These are phyloP conservation scores for Astrephomene gubernaculifera DNA, from an alignment of 139 green algal species.

Conservation along the genomic window DNA sequence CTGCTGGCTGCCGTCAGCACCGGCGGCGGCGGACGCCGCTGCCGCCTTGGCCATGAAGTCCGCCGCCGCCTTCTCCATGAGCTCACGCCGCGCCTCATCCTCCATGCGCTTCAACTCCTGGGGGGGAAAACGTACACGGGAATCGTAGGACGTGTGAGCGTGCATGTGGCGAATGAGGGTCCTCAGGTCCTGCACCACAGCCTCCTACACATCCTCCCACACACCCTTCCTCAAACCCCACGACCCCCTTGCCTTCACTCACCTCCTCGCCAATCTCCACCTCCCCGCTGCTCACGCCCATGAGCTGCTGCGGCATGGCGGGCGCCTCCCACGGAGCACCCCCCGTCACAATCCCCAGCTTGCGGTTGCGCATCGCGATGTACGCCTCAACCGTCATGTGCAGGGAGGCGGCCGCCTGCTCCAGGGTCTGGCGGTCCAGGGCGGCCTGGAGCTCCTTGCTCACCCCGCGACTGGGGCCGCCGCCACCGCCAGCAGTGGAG, in stretches of 20 bases:
- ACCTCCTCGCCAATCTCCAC: neutral
- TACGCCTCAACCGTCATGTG: constrained; percentile 35
- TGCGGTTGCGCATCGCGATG: constrained; percentile 29
- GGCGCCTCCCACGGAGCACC: neutral
- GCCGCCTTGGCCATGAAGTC: neutral
- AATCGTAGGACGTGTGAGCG: no score
- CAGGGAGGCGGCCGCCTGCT: neutral
- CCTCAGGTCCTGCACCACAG: no score
- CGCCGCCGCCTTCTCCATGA: constrained; percentile 24
- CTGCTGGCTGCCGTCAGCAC: neutral
- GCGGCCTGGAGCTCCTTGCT: no score
- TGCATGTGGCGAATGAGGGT: no score
- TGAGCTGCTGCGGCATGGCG: neutral
- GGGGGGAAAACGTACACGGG: no score
- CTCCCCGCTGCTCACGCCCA: neutral
- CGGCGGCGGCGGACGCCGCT: neutral
- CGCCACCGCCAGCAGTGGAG: no score
- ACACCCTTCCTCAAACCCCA: neutral
- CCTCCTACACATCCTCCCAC: neutral
- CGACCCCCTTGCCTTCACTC: neutral
- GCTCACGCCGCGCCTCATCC: constrained; percentile 33
- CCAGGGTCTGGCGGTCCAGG: constrained; percentile 1
- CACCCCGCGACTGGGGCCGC: no score
- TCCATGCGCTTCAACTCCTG: constrained; percentile 22
- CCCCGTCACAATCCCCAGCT: constrained; percentile 3